Evolutionary conservation across 805 yeast species (phyloP).

Genomic region (Wickerhamiella cacticola): DNA sequence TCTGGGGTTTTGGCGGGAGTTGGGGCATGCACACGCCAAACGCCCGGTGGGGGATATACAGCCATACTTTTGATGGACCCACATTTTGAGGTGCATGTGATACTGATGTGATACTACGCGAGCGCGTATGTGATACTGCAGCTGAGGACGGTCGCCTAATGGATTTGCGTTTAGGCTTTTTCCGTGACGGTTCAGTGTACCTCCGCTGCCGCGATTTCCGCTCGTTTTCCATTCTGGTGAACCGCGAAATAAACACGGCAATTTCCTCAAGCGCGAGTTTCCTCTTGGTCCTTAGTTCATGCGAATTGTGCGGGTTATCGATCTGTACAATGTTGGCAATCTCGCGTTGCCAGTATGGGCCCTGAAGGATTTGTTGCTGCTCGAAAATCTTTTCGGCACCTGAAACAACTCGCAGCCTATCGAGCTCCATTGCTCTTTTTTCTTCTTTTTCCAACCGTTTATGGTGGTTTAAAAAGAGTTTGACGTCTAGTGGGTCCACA

Average conservation of each 20-base stretch:
- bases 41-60: slow-evolving; percentile 6
- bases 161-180: slow-evolving; percentile 15
- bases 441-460: slow-evolving; percentile 54
- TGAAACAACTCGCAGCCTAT: slow-evolving; percentile 38
- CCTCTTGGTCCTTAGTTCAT: slow-evolving; percentile 43
- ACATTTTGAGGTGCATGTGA: neutral
- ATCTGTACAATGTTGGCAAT: slow-evolving; percentile 41
- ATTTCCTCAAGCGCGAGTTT: slow-evolving; percentile 41
- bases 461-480: slow-evolving; percentile 37
- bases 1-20: neutral
- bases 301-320: slow-evolving; percentile 35
- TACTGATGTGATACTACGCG: too few relatives aligned
- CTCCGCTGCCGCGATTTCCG: slow-evolving; percentile 15
- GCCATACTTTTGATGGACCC: slow-evolving; percentile 10
- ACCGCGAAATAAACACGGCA: slow-evolving; percentile 24
- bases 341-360: slow-evolving; percentile 38
- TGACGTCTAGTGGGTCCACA: slow-evolving; percentile 39
- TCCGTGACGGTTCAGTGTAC: slow-evolving; percentile 4
- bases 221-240: slow-evolving; percentile 14
- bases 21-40: slow-evolving; percentile 11
- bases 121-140: too few relatives aligned
- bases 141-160: neutral
- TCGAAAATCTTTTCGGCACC: slow-evolving; percentile 42
- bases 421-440: slow-evolving; percentile 43
- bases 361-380: slow-evolving; percentile 35